phyloP scores from a whole-genome alignment of 768 basidiomycete genomes.

The Royoungia palumana region DNA sequence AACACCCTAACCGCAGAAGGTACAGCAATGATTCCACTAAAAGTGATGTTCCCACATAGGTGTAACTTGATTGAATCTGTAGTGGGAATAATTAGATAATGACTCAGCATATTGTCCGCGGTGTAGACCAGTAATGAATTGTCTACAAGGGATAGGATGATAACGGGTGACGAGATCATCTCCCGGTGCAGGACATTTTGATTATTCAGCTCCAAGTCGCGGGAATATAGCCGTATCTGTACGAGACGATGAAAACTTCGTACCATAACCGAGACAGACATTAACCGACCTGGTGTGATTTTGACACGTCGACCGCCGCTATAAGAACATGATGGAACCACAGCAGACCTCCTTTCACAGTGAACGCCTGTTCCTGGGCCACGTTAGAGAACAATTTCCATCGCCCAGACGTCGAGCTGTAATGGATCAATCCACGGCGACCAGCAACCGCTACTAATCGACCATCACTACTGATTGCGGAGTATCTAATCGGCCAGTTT shows the following conservation, averaged over 20 bases:
- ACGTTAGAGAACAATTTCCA: conserved; percentile 89
- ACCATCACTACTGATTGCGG: conserved; percentile 87
- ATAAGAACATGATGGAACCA: conserved; percentile 98
- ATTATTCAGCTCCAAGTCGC: conserved; percentile 83
- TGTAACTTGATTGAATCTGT: conserved; percentile 80
- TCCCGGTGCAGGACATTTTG: conserved; percentile 84
- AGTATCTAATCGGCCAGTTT: conserved; percentile 95
- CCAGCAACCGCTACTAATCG: conserved; percentile 92
- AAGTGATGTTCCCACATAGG: conserved; percentile 92
- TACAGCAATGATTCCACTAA: conserved; percentile 81
- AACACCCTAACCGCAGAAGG: conserved; percentile 84
- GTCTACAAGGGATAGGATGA: conserved; percentile 89
- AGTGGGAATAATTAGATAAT: conserved; percentile 88
- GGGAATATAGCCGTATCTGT: conserved; percentile 90
- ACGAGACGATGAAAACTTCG: background rate
- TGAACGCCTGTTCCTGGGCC: conserved; percentile 81
- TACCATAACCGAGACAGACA: background rate
- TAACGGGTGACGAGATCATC: conserved; percentile 67
- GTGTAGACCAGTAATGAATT: conserved; percentile 94
- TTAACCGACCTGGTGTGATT: conserved; percentile 65
- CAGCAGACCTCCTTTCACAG: conserved; percentile 84
- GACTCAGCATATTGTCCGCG: conserved; percentile 87
- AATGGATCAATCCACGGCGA: conserved; percentile 85
- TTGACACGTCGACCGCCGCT: conserved; percentile 81
- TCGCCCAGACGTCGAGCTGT: conserved; percentile 88